A percentile compares a stretch with the other conserved stretches of the same genome.
Evolutionary conservation across 352 stramenopile genomes (phyloP).

Genomic region (Globisporangium echinulatum): DNA sequence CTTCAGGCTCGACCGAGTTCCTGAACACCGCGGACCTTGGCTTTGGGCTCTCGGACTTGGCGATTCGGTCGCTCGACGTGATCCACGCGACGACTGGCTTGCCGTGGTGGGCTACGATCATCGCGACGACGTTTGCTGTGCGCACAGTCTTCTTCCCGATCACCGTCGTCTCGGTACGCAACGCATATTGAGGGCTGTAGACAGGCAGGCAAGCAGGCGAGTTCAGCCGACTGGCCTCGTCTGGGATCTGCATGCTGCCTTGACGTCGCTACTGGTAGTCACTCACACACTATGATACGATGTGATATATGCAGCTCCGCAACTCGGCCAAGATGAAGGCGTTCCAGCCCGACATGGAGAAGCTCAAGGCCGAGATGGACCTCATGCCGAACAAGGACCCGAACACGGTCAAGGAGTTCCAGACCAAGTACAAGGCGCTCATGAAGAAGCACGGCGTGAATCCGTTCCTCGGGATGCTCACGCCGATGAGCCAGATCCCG

Average conservation of each 20-base stretch:
- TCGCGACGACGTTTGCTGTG: slow-evolving; percentile 72
- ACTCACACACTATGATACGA: no score
- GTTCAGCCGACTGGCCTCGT: no score
- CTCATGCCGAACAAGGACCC: slow-evolving; percentile 31
- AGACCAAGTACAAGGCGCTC: slow-evolving; percentile 66
- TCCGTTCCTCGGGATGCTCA: slow-evolving; percentile 66
- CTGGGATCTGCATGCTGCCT: no score
- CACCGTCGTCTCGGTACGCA: slow-evolving; percentile 66
- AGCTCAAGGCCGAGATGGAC: slow-evolving; percentile 67
- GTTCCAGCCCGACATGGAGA: slow-evolving; percentile 81
- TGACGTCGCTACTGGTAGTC: not conserved
- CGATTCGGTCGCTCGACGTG: slow-evolving; percentile 64
- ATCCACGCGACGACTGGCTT: slow-evolving; percentile 78
- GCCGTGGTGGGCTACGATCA: slow-evolving; percentile 85
- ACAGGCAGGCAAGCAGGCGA: not conserved
- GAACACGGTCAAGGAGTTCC: slow-evolving; percentile 53
- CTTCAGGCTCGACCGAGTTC: slow-evolving; percentile 40
- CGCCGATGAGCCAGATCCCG: slow-evolving; percentile 67
- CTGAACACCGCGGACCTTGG: slow-evolving; percentile 53
- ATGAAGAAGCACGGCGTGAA: slow-evolving; percentile 83
- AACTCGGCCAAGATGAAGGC: slow-evolving; percentile 82
- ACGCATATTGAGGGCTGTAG: not conserved
- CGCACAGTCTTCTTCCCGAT: slow-evolving; percentile 71
- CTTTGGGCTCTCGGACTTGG: slow-evolving; percentile 66
- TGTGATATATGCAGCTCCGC: slow-evolving; percentile 33